Conservation (phyloP, 106 monocot species). For the Xerophyta viscosa region DNA sequence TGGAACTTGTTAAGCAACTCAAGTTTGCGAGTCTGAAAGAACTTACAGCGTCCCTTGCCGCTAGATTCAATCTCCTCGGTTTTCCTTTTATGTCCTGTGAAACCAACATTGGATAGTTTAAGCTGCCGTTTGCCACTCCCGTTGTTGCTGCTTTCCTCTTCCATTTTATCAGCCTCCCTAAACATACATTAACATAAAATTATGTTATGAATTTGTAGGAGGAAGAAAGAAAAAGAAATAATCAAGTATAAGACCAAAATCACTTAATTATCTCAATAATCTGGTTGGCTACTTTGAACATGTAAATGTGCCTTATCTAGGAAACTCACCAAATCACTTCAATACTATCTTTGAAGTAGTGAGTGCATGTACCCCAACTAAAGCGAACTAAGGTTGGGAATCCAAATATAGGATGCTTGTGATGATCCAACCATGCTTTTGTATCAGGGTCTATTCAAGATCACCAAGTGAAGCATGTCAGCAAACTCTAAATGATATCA, state of each 20-base stretch:
- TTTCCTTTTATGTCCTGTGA: slow-evolving; percentile 65
- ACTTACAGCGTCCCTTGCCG: slow-evolving; percentile 86
- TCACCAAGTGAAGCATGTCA: too few relatives aligned
- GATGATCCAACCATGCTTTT: not conserved
- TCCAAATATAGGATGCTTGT: not conserved
- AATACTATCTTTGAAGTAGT: not conserved
- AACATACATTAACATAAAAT: not conserved
- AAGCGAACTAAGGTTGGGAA: not conserved
- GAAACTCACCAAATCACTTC: not conserved
- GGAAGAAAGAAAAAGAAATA: too few relatives aligned
- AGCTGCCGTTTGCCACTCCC: slow-evolving; percentile 50
- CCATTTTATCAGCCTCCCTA: slow-evolving; percentile 83
- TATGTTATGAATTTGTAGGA: too few relatives aligned
- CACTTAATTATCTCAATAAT: too few relatives aligned
- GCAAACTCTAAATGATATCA: not conserved
- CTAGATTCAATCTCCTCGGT: slow-evolving; percentile 74
- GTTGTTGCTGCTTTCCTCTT: slow-evolving; percentile 44
- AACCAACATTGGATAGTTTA: slow-evolving; percentile 70
- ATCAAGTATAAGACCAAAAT: too few relatives aligned
- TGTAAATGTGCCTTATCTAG: too few relatives aligned
- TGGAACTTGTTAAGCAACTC: slow-evolving; percentile 46
- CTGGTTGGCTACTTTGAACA: too few relatives aligned
- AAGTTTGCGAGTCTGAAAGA: slow-evolving; percentile 81
- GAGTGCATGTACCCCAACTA: not conserved
- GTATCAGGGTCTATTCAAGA: not conserved